phyloP scores from a whole-genome alignment of 371 early-diverging fungal species.

The Nematocida ironsii region DNA sequence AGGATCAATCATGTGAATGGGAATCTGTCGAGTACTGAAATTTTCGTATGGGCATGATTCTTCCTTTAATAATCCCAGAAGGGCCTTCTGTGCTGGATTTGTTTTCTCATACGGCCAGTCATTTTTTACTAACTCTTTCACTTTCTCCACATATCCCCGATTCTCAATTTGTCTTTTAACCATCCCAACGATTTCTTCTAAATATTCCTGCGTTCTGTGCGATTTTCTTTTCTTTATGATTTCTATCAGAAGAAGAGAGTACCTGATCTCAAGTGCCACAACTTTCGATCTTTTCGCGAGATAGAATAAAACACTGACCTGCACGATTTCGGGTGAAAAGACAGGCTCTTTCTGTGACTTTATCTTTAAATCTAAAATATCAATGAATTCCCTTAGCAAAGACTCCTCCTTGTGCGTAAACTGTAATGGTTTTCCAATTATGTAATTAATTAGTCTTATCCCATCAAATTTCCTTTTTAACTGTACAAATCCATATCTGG shows the following conservation, averaged over 20 bases:
- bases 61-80: constrained; percentile 4
- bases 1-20: constrained; percentile 19
- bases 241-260: not conserved
- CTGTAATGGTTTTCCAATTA: constrained; percentile 19
- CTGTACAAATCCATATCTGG: not conserved
- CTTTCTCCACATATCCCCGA: not conserved
- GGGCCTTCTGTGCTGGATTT: constrained; percentile 37
- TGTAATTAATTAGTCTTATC: constrained; percentile 1
- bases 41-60: constrained; percentile 6
- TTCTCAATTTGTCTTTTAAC: constrained; percentile 1
- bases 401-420: constrained; percentile 5
- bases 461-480: constrained; percentile 37
- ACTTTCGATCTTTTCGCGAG: constrained; percentile 20
- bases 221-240: not conserved
- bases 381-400: not conserved
- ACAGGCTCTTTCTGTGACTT: too few relatives aligned
- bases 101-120: constrained; percentile 40
- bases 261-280: constrained; percentile 10
- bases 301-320: not conserved
- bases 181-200: constrained; percentile 26
- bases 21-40: constrained; percentile 18
- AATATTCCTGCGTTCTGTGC: constrained; percentile 25
- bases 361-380: not conserved
- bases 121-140: not conserved
- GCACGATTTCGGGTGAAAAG: not conserved